Base-by-base conservation (phyloP, 352 stramenopile species). In the Blastocystis sp. region DNA sequence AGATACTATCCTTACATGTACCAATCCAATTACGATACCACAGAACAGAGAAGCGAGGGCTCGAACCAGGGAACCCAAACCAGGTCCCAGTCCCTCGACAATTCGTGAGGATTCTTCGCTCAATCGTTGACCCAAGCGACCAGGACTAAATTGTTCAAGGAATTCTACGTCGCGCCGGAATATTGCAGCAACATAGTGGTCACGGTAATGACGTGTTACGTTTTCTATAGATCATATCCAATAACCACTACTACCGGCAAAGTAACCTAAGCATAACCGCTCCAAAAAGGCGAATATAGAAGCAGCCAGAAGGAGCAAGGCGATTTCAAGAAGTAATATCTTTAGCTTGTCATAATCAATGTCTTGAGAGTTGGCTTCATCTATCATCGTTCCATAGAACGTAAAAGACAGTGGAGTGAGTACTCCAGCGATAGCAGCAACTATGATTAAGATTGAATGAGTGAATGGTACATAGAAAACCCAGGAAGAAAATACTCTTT, bases 71-170 rank as follows among this genome's bases (percentile, higher is more conserved):
- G 63, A n/a, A 11, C 77, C 77, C 37, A 88, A 23, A 61, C 61
- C 77, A 15, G 77, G 77, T 39, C 77, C 77, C 9, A 88, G n/a
- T 50, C 77, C 77, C 9, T 76, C 59, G 6, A 76, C 45, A 39
- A 88, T 88, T 6, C 77, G 62, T n/a, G 77, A 76, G 15, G 62
- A 79, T 47, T 88, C 62, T 43, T 88, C 77, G 11, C 53, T 61
- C 26, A 68, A 79, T 54, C 77, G 77, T 45, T 88, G 62, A 23
- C 77, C 77, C 20, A 88, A 41, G n/a, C 63, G 68, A 37, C 66
- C 66, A 43, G 77, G 77, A 55, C 66, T 88, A 20, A 77, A 23
- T 39, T 45, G 61, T 56, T 88, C 77, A 43, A 88, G 75, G 50
- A 61, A 88, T 23, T 76, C 77, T 18, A 88, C 55, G 61, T 88